These are phyloP conservation scores for Phialemoniopsis sp. DNA, from an alignment of 2,329 filamentous ascomycete genomes.

Conservation along the genomic window DNA sequence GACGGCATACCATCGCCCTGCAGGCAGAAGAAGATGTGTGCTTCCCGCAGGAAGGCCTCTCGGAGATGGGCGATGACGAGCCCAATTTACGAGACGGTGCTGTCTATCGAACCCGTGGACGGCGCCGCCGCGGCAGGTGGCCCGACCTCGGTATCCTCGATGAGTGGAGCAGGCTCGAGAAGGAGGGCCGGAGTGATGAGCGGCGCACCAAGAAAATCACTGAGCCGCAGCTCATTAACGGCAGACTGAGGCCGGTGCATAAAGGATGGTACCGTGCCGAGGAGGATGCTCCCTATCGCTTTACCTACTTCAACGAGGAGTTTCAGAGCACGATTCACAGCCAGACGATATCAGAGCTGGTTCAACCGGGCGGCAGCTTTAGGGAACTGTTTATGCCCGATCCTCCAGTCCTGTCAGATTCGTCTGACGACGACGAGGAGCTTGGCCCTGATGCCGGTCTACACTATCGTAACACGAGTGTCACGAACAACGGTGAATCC, in stretches of 20 bases:
- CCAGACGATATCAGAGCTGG: slow-evolving; percentile 87
- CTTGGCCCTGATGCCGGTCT: slow-evolving; percentile 28
- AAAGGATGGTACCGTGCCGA: slow-evolving; percentile 81
- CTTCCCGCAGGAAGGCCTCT: slow-evolving; percentile 76
- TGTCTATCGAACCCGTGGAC: slow-evolving; percentile 18
- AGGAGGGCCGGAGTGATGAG: slow-evolving; percentile 79
- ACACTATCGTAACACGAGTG: slow-evolving; percentile 15
- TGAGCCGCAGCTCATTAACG: slow-evolving; percentile 89
- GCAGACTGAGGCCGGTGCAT: slow-evolving; percentile 76
- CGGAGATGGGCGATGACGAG: slow-evolving; percentile 79
- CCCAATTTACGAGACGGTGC: slow-evolving; percentile 37
- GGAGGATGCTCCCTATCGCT: slow-evolving; percentile 88
- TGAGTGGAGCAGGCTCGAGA: slow-evolving; percentile 87
- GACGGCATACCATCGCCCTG: slow-evolving; percentile 55
- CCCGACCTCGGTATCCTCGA: slow-evolving; percentile 81
- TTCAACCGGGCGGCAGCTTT: slow-evolving; percentile 81
- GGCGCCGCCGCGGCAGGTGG: slow-evolving; percentile 71
- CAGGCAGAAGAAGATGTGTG: slow-evolving; percentile 82
- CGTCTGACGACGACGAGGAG: slow-evolving; percentile 62
- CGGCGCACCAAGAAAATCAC: slow-evolving; percentile 86
- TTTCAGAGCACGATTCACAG: slow-evolving; percentile 95
- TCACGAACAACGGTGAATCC: slow-evolving; percentile 33
- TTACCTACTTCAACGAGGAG: slow-evolving; percentile 98
- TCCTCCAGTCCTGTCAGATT: slow-evolving; percentile 69
- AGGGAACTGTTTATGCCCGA: slow-evolving; percentile 88